Evolutionary conservation across 495 filamentous ascomycete species (phyloP), one percentile per base, ranked within the genome.

Genomic region (Penicillium macrosclerotiorum): DNA sequence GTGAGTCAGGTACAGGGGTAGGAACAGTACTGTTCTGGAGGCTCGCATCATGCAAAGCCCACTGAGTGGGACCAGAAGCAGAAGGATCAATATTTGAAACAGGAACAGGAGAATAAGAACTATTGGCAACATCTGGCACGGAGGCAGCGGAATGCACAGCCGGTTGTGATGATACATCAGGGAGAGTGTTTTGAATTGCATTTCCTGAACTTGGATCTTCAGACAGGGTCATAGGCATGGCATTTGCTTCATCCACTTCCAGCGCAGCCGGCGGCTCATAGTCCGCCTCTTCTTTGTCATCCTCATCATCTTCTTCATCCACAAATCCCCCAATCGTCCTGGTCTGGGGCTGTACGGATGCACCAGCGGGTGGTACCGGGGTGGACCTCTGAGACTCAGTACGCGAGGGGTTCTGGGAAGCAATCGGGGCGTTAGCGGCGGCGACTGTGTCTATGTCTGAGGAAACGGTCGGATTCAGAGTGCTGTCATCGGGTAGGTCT

Each of bases 261-360:
- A 74, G 62, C 62, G 69, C 71, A 61, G 69, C 74, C 43, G 78
- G 73, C 24, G 74, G 71, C 53, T 80, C 79, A 64, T 81, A 75
- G 58, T 74, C 74, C 51, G 72, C 74, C 58, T 80, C 78, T 47
- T 74, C 73, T 47, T 73, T 57, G 37, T 76, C 75, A 49, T 64
- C 52, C 42, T 70, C 67, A 42, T 71, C 65, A 54, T 73, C 43
- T 59, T 88, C 85, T 69, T 88, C 86, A 53, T 84, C 81, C 61
- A 89, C 74, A 75, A 92, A 91, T 49, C 88, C 89, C 54, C 85
- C 87, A 51, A 83, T 83, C 29, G 80, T 89, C 64, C 81, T 83
- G 43, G 83, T 77, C 70, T 84, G 85, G 57, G 55, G 67, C 61
- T 66, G 67, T 41, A 49, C 54, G 47, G 61, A 55, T 36, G 57